phyloP scores from a whole-genome alignment of 2,329 filamentous ascomycete species.

The Arthrobotrys musiformis region DNA sequence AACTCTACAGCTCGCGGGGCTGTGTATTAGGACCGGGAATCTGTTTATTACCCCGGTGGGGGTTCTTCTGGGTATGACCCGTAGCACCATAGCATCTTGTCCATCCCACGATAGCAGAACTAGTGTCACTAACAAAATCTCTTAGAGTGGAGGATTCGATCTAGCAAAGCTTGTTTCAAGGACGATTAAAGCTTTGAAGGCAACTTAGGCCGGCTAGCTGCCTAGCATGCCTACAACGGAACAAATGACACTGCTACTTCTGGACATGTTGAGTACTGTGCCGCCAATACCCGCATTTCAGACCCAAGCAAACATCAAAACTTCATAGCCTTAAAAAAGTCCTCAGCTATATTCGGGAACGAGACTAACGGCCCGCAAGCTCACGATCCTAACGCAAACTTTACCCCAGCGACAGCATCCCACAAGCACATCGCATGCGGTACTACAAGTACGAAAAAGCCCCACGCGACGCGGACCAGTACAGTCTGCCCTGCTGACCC shows the following conservation, averaged over 20 bases:
- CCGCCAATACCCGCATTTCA: background rate
- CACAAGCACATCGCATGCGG: background rate
- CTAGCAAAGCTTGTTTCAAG: background rate
- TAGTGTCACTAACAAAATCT: too few relatives aligned
- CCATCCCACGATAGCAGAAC: background rate
- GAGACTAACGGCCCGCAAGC: background rate
- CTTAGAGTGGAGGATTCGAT: background rate
- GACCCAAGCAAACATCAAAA: background rate
- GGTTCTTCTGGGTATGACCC: too few relatives aligned
- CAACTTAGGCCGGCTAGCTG: background rate
- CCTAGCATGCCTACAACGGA: background rate
- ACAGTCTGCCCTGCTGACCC: background rate
- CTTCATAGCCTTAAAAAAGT: background rate
- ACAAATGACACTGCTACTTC: background rate
- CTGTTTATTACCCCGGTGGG: background rate
- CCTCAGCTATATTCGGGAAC: background rate
- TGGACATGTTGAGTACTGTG: background rate
- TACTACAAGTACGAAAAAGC: too few relatives aligned
- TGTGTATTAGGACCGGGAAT: background rate
- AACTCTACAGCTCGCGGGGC: background rate
- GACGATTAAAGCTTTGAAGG: background rate
- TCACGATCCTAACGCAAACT: background rate
- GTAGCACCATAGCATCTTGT: too few relatives aligned
- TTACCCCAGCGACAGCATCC: background rate
- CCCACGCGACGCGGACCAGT: background rate